phyloP scores from a whole-genome alignment of 148 eudicot species.

The Amaranthus cruentus region DNA sequence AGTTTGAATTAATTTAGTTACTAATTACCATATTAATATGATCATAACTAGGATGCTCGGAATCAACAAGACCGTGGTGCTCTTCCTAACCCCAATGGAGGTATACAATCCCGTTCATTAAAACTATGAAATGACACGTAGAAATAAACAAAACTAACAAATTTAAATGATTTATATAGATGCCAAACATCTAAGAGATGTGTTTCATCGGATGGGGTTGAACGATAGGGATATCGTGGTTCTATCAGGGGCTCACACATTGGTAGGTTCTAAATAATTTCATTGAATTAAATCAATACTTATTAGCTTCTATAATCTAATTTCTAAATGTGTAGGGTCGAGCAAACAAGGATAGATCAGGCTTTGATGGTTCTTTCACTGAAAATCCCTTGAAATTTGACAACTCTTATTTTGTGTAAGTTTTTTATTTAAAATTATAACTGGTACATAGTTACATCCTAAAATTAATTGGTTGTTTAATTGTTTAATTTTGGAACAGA shows the following conservation, averaged over 20 bases:
- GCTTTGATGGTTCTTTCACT: conserved; percentile 86
- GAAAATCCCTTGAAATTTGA: conserved; percentile 68
- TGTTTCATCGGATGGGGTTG: conserved; percentile 82
- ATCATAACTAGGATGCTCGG: conserved; percentile 41
- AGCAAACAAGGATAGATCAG: conserved; percentile 75
- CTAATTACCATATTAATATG: neutral
- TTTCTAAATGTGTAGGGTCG: conserved; percentile 41
- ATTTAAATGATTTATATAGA: conserved; percentile 28
- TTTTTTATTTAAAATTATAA: neutral
- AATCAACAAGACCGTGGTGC: conserved; percentile 60
- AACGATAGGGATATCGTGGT: conserved; percentile 79
- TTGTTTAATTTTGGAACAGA: conserved; percentile 24
- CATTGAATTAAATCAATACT: too few relatives aligned
- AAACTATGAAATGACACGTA: neutral
- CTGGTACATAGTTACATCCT: too few relatives aligned
- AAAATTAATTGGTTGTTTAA: neutral
- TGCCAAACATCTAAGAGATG: conserved; percentile 55
- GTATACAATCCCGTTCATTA: conserved; percentile 21
- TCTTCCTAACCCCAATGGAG: conserved; percentile 74
- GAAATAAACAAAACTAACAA: neutral
- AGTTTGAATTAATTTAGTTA: neutral
- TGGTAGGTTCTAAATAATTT: conserved; percentile 38
- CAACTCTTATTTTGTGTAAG: conserved; percentile 81
- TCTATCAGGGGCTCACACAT: conserved; percentile 82
- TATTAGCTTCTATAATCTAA: too few relatives aligned